Evolutionary conservation across 225 moss, liverwort and hornwort genomes (phyloP).

Genomic region (Physcomitrium patens): DNA sequence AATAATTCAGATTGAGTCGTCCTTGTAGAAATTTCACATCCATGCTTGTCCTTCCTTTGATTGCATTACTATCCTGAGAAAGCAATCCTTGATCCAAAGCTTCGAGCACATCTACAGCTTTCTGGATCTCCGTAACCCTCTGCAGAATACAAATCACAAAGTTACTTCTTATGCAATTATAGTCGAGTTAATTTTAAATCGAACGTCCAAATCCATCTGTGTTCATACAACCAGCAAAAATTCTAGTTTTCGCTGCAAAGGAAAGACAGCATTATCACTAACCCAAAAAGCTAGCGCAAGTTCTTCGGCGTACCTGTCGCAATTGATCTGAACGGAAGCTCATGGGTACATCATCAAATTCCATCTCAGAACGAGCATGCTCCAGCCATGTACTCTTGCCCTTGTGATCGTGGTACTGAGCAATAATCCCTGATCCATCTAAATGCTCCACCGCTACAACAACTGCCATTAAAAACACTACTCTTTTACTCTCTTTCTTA

Average conservation of each 20-base stretch:
- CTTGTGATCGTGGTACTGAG: slow-evolving; percentile 51
- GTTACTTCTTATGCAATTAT: neutral
- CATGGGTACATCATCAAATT: slow-evolving; percentile 52
- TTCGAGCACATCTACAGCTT: slow-evolving; percentile 75
- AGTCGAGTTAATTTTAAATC: neutral
- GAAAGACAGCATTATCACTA: neutral
- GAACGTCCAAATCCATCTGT: neutral
- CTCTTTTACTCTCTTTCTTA: slow-evolving; percentile 21
- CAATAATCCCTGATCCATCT: slow-evolving; percentile 53
- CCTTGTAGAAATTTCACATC: slow-evolving; percentile 71
- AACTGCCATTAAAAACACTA: slow-evolving; percentile 55
- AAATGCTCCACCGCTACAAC: slow-evolving; percentile 74
- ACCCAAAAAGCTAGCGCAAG: neutral
- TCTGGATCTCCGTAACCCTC: slow-evolving; percentile 73
- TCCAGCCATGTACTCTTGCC: slow-evolving; percentile 56
- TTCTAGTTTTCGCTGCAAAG: neutral
- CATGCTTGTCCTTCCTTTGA: slow-evolving; percentile 69
- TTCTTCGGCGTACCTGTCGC: slow-evolving; percentile 39
- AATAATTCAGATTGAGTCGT: slow-evolving; percentile 65
- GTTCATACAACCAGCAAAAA: neutral
- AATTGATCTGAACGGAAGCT: slow-evolving; percentile 44
- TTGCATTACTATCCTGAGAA: slow-evolving; percentile 70
- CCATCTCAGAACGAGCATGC: slow-evolving; percentile 41
- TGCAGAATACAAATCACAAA: slow-evolving; percentile 37
- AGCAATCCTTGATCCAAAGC: slow-evolving; percentile 79